Percentiles rank a stretch among this genome's conserved stretches.
Conservation (phyloP, 2,329 filamentous ascomycete species). For the Monosporascus sp. region DNA sequence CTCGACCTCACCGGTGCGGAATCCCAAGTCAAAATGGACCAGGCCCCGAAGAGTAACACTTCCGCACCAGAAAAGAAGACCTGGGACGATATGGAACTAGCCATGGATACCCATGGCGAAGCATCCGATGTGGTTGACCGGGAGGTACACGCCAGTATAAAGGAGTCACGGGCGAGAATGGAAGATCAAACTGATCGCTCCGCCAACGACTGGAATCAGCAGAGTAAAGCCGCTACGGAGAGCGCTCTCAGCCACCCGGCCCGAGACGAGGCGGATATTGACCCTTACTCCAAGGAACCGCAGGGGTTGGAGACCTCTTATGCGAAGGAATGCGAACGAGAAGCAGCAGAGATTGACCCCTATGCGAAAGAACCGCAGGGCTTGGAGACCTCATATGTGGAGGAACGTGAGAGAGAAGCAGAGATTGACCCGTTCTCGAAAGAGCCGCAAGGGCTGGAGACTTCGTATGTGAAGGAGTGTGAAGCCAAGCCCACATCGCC, state of each 20-base stretch:
- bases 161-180: conserved; percentile 13
- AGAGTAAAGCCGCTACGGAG: conserved; percentile 13
- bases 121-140: conserved; percentile 24
- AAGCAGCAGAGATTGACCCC: conserved; percentile 25
- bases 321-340: conserved; percentile 29
- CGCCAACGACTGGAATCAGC: conserved; percentile 18
- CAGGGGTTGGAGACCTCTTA: conserved; percentile 46
- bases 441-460: conserved; percentile 42
- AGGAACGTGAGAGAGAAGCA: conserved; percentile 27
- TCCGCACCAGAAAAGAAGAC: conserved; percentile 2
- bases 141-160: conserved; percentile 20
- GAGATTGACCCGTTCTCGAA: conserved; percentile 37
- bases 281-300: conserved; percentile 39
- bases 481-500: conserved; percentile 30
- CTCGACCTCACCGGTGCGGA: conserved; percentile 11
- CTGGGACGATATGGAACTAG: conserved; percentile 23
- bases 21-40: conserved; percentile 1
- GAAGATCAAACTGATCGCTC: conserved; percentile 12
- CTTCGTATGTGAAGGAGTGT: conserved; percentile 42
- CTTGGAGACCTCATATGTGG: conserved; percentile 40
- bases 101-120: conserved; percentile 24
- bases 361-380: conserved; percentile 43
- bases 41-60: neutral
- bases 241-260: conserved; percentile 4
- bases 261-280: conserved; percentile 18